phyloP scores from a whole-genome alignment of 208 protist species.

The Trypanosoma lewisi region DNA sequence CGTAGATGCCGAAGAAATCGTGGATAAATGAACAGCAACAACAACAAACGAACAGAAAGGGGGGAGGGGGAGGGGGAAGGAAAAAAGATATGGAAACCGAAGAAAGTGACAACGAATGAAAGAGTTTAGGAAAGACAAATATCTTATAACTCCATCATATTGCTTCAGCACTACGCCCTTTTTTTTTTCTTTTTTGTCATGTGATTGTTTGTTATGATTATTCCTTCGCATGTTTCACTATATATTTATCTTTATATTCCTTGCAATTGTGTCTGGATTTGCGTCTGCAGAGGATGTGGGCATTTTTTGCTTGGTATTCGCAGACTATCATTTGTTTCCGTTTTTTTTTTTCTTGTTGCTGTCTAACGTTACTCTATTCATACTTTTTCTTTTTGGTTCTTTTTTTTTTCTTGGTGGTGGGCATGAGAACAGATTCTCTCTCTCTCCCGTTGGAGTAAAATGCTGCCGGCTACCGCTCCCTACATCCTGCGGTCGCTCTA shows the following conservation, averaged over 20 bases:
- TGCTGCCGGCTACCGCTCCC: constrained; percentile 76
- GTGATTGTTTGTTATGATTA: no score
- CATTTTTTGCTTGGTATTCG: no score
- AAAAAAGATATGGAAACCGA: background rate
- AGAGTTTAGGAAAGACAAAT: background rate
- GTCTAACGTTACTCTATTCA: background rate
- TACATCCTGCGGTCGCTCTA: constrained; percentile 82
- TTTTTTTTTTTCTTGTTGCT: constrained; percentile 6
- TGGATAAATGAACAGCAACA: background rate
- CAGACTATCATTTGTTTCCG: no score
- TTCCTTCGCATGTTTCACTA: no score
- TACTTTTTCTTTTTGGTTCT: background rate
- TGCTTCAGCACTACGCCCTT: no score
- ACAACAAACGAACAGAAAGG: background rate
- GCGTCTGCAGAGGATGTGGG: no score
- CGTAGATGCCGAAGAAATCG: background rate
- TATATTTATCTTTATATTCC: no score
- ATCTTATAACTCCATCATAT: background rate
- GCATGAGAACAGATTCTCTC: no score
- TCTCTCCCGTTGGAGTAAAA: constrained; percentile 18
- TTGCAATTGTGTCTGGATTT: no score
- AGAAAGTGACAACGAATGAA: background rate
- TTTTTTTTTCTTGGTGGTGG: constrained; percentile 6
- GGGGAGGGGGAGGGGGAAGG: background rate
- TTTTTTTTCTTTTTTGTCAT: no score